Conservation (phyloP, 1,284 basidiomycete species). For the Marasmius fiardii region DNA sequence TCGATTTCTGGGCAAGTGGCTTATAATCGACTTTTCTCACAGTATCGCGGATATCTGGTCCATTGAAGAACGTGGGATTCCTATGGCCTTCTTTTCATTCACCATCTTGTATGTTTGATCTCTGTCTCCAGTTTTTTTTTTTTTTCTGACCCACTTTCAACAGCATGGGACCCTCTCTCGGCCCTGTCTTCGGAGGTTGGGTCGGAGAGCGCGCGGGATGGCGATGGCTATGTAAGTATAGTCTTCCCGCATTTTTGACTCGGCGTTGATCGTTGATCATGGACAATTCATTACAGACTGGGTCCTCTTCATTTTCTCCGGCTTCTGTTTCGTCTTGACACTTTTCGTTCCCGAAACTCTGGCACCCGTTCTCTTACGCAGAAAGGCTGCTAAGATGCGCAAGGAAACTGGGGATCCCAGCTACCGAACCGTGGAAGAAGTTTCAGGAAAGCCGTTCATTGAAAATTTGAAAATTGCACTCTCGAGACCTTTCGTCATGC, state of each 20-base stretch:
- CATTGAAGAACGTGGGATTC: conserved; percentile 56
- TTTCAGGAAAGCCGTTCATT: conserved; percentile 27
- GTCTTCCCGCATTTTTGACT: background rate
- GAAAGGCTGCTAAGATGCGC: conserved; percentile 30
- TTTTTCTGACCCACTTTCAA: background rate
- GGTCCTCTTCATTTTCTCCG: conserved; percentile 56
- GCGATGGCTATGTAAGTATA: conserved; percentile 47
- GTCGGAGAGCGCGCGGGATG: conserved; percentile 37
- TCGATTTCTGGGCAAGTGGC: too few species aligned
- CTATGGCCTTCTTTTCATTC: conserved; percentile 59
- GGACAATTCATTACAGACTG: conserved; percentile 34
- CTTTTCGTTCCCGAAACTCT: conserved; percentile 60
- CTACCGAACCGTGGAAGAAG: conserved; percentile 30
- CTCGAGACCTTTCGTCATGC: conserved; percentile 40
- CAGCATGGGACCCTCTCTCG: conserved; percentile 43
- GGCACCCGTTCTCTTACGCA: conserved; percentile 43
- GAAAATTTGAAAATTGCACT: conserved; percentile 31
- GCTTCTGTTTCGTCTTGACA: conserved; percentile 40
- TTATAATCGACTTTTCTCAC: too few species aligned
- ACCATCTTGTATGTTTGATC: conserved; percentile 46
- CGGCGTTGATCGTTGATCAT: background rate
- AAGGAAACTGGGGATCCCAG: conserved; percentile 31
- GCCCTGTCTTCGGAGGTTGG: conserved; percentile 54
- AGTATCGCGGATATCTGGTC: conserved; percentile 55
- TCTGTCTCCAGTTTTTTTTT: background rate